Base-by-base conservation (phyloP, 768 basidiomycete species). In the Tylopilus intermedius region DNA sequence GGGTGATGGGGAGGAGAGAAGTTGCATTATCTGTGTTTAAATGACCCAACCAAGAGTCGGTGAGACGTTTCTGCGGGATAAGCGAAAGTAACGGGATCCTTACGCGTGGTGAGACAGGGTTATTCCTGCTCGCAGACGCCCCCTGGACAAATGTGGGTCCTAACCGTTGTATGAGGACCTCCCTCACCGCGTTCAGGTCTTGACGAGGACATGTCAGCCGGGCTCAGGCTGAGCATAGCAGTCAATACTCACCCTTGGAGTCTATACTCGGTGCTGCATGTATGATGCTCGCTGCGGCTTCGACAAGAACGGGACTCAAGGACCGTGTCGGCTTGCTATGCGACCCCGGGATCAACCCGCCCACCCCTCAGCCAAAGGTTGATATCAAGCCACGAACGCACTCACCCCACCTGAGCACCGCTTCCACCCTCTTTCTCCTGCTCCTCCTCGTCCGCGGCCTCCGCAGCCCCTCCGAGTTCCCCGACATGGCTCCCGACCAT, bases 261-360 rank as follows among this genome's bases (percentile, higher is more conserved):
- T 80, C 79, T 3, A 76, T 65, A 41, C 76, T 74, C 22, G 80
- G 78, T 1, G 81, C 77, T 6, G 83, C 79, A 58, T 76, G 81
- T 49, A 90, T 81, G 54, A 89, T 76, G 50, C 77, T 86, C 11
- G 84, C 82, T 15, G 79, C 79, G 21, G 88, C 86, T 66, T 89
- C 86, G n/a, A 79, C 64, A 10, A 85, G 63, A 32, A 68, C 62
- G 3, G 81, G 80, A 44, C 79, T 82, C 39, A 75, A 14, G 4
- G 21, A 74, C 8, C 40, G 45, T 8, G 26, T 21, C n/a, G 66
- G 53, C 22, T 62, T 60, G 49, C 79, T 79, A 50, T 8, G 15
- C 45, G 30, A 26, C 4, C 47, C 50, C 45, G 46, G 29, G 9
- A 15, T 5, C 24, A 45, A 46, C 24, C 50, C 48, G 27, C 41